Percentiles rank a stretch among this genome's conserved stretches.
Conservation (phyloP, 257 asterid species). For the Fraxinus pennsylvanica region DNA sequence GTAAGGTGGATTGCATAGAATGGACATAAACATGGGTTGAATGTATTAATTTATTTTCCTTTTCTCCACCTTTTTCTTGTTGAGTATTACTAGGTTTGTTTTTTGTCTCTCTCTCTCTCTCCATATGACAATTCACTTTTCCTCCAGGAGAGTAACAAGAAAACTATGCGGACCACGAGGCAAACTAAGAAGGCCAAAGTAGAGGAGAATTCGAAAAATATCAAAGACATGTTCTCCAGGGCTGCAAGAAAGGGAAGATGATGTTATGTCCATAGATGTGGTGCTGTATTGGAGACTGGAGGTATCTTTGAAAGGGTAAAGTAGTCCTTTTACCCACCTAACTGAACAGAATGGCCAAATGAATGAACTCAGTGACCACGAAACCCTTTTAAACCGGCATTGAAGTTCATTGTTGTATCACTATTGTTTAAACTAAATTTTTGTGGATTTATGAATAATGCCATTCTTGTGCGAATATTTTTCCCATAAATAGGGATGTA, state of each 20-base stretch:
- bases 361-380: neutral
- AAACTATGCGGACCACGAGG: constrained; percentile 39
- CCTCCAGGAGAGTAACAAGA: constrained; percentile 55
- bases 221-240: constrained; percentile 88
- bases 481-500: neutral
- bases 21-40: neutral
- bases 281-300: neutral
- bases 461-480: neutral
- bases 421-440: neutral
- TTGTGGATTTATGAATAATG: neutral
- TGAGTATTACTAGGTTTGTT: neutral
- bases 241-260: constrained; percentile 65
- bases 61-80: neutral
- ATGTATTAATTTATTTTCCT: neutral
- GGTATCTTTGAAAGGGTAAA: neutral
- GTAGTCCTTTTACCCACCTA: neutral
- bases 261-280: constrained; percentile 9
- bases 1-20: neutral
- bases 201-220: constrained; percentile 75
- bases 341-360: neutral
- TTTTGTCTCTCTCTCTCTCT: neutral
- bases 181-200: constrained; percentile 73
- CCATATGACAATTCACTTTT: neutral
- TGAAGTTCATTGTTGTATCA: neutral
- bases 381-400: neutral